Conservation (phyloP, 108 stramenopile genomes). For the Epithemia pelagica region DNA sequence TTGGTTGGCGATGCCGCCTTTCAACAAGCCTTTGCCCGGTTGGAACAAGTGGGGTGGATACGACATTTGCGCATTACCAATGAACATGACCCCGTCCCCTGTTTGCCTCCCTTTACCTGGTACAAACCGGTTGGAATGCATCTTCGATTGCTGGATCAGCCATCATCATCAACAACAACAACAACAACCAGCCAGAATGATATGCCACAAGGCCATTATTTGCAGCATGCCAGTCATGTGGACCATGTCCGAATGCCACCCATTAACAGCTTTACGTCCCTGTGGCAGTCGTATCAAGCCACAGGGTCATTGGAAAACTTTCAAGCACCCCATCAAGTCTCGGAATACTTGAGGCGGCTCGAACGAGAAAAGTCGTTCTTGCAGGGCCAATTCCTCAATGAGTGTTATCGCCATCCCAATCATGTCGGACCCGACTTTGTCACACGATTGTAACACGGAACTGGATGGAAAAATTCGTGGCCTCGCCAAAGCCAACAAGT, state of each 20-base stretch:
- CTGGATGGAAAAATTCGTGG: too few species aligned
- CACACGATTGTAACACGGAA: constrained; percentile 4
- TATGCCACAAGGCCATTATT: not conserved
- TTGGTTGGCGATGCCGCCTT: constrained; percentile 47
- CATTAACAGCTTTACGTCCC: not conserved
- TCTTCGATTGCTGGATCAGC: constrained; percentile 2
- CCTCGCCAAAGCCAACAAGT: not conserved
- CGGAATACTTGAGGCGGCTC: constrained; percentile 6
- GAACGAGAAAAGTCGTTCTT: constrained; percentile 2
- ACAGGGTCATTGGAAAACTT: not conserved
- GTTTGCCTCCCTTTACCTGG: not conserved
- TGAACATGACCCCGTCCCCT: constrained; percentile 40
- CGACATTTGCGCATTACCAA: constrained; percentile 54
- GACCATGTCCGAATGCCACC: not conserved
- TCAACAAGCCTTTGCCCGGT: constrained; percentile 28
- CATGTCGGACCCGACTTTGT: constrained; percentile 2
- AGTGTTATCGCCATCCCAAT: constrained; percentile 4
- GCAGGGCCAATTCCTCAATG: not conserved
- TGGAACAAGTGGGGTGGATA: constrained; percentile 42
- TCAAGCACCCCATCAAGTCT: not conserved
- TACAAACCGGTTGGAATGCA: constrained; percentile 9
- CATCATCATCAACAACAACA: too few species aligned
- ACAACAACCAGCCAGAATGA: not conserved
- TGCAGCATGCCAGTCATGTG: not conserved
- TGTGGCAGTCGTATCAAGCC: not conserved